These are phyloP conservation scores for Solanum ossicruentum DNA, from an alignment of 257 asterid species.

Conservation along the genomic window DNA sequence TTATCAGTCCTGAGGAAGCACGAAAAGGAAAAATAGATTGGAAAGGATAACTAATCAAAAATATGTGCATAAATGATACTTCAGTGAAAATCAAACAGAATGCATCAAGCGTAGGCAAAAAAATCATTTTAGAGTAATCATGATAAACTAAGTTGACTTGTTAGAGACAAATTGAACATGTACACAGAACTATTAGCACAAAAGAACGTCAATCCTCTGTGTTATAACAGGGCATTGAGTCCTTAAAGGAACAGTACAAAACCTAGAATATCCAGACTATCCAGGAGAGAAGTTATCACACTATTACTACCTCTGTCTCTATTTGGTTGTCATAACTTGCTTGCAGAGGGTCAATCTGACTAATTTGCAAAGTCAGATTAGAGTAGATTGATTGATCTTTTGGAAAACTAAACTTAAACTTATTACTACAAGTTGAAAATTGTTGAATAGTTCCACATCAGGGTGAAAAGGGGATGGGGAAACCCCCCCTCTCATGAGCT, in stretches of 20 bases:
- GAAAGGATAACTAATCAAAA: not conserved
- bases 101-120: not conserved
- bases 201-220: not conserved
- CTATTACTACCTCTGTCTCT: not conserved
- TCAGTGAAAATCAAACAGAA: not conserved
- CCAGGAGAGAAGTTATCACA: not conserved
- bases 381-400: not conserved
- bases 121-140: not conserved
- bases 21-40: not conserved
- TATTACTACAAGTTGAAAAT: not conserved
- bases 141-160: not conserved
- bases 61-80: not conserved
- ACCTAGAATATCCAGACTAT: not conserved
- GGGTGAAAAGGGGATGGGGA: not conserved
- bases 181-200: not conserved
- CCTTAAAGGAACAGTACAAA: not conserved
- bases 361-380: not conserved
- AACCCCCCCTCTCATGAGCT: not conserved
- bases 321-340: not conserved
- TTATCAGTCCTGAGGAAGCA: conserved; percentile 51
- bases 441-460: not conserved
- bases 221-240: not conserved
- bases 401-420: not conserved
- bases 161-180: not conserved
- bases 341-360: not conserved